Evolutionary conservation across 129 eudicot species (phyloP).

Genomic region (Tagetes erecta): DNA sequence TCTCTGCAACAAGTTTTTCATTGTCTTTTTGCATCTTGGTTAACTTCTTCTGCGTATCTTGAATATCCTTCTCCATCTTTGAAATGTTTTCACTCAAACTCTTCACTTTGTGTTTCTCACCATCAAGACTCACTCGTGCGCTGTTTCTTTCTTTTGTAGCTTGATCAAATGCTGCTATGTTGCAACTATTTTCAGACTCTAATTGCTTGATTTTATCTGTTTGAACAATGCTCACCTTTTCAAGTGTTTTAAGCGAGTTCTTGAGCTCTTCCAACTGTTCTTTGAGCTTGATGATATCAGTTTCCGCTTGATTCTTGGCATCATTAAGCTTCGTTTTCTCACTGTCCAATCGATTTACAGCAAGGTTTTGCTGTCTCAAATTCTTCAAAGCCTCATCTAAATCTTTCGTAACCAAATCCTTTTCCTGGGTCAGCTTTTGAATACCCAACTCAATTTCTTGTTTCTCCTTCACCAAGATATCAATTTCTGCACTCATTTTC

Average conservation of each 20-base stretch:
- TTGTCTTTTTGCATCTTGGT: conserved; percentile 43
- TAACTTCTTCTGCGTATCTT: conserved; percentile 39
- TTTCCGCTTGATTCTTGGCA: conserved; percentile 40
- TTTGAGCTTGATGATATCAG: conserved; percentile 35
- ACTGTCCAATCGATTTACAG: conserved; percentile 24
- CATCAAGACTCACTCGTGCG: conserved; percentile 31
- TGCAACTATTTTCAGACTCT: conserved; percentile 45
- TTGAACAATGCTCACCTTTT: conserved; percentile 37
- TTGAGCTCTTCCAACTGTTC: conserved; percentile 37
- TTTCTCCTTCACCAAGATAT: conserved; percentile 49
- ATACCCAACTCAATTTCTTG: conserved; percentile 34
- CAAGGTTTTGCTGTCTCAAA: conserved; percentile 31
- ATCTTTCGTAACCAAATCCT: conserved; percentile 38
- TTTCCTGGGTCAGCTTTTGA: conserved; percentile 34
- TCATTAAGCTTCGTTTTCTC: conserved; percentile 44
- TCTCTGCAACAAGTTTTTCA: conserved; percentile 39
- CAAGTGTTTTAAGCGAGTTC: conserved; percentile 28
- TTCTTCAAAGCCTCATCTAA: conserved; percentile 38
- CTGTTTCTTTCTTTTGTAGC: conserved; percentile 46
- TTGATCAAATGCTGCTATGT: conserved; percentile 37
- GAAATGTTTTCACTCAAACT: conserved; percentile 38
- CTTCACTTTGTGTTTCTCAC: conserved; percentile 47
- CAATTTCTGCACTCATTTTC: conserved; percentile 37
- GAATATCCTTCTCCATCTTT: conserved; percentile 51
- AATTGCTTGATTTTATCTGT: conserved; percentile 36